Evolutionary conservation across 2,329 filamentous ascomycete genomes (phyloP), one percentile per base, ranked within the genome.

Genomic region (Ceratocystis colombiana): DNA sequence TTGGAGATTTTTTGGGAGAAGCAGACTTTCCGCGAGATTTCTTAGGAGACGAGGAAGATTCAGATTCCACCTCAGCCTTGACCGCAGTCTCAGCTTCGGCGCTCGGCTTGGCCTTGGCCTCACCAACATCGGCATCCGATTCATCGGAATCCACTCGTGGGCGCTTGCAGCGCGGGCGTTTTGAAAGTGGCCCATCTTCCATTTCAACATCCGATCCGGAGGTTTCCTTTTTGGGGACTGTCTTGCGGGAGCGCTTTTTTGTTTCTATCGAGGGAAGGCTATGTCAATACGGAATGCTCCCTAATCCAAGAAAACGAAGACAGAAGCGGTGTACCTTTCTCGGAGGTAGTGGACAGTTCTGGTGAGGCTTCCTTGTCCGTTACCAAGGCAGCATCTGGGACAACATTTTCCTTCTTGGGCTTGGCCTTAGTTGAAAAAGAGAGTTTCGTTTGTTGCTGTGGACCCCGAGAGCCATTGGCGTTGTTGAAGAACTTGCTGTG

Each of bases 401-500:
- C 28, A 37, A 3, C 64, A 61, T 65, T n/a, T 57, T 57, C 10
- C 22, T 30, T 48, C 68, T 74, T 76, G 63, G 75, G 73, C 72
- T 84, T 85, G 63, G 75, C 73, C 72, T 84, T 85, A 62, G 84
- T 85, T 45, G 85, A 84, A 72, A 96, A 96, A 0, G 88, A 82
- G 48, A 96, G 78, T 71, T 86, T 94, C 0, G 89, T 87, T 75
- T 96, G 90, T 74, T 90, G 88, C 46, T 82, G 80, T 12, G 84
- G 83, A 20, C 82, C 70, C 4, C 70, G 50, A 7, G 78, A 0
- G 82, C 75, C 70, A 81, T 82, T 4, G 84, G 86, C 71, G 84
- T 84, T 82, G 22, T 84, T 84, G 73, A 96, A 96, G 78, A 96
- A 96, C 74, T 93, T 94, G 69, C 93, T 97, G 64, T 17, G n/a